Base-by-base conservation (phyloP, 768 basidiomycete species). In the Dioszegia crocea region DNA sequence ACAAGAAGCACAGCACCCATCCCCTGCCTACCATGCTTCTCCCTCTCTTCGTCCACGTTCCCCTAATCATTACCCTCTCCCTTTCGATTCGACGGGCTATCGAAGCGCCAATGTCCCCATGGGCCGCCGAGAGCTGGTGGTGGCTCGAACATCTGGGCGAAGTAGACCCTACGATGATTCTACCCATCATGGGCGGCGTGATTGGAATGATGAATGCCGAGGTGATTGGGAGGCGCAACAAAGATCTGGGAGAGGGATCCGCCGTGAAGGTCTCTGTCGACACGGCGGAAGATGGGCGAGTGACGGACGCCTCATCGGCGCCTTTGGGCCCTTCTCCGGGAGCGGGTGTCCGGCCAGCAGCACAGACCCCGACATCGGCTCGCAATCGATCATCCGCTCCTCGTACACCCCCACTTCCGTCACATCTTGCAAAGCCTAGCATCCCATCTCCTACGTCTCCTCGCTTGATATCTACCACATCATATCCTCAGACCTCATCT, bases 131-230 rank as follows among this genome's bases (percentile, higher is more conserved):
- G 47, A 48, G 48, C 27, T 66, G 68, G 44, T 38, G 63, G 29
- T 78, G 77, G 77, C 63, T 76, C 26, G 49, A 64, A 0, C 65
- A 66, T 1, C 57, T 78, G 26, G 67, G 71, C 27, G 68, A 76
- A 9, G 58, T 68, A 0, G 78, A 79, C 57, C 66, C 71, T 11
- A 63, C 63, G 3, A 57, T 65, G 44, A 59, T 65, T 19, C 64
- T 78, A 24, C 78, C 78, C 1, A 60, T 78, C 30, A 56, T 59
- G 14, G 68, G 77, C 27, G 75, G 76, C 0, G 27, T 78, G 43
- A 57, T 70, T 9, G 71, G 68, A 3, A 63, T 77, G 41, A 45
- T 66, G 10, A 79, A 78, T 64, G 77, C 77, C n/a, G 78, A 78
- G 30, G 46, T 62, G 41, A 50, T 59, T 8, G 64, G 64, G 17